These are phyloP conservation scores for Pseudogymnoascus sp. DNA, from an alignment of 2,329 filamentous ascomycete genomes.

Conservation along the genomic window DNA sequence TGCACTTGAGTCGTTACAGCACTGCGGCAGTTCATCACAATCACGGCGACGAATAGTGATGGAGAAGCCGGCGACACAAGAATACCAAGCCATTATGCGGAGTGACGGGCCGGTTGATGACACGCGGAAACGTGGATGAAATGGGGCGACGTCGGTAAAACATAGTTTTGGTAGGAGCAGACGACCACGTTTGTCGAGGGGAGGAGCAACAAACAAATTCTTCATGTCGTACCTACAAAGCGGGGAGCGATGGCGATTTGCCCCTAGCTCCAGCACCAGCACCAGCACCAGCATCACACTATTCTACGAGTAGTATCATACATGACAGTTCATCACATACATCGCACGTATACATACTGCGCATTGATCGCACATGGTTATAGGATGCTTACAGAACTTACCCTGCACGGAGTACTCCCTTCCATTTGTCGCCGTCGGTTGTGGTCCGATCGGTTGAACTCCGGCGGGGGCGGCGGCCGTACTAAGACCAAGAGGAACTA, in stretches of 20 bases:
- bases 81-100: background rate
- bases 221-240: background rate
- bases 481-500: background rate
- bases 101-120: background rate
- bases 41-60: background rate
- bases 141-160: background rate
- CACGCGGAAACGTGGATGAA: conserved; percentile 1
- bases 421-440: conserved; percentile 1
- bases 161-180: background rate
- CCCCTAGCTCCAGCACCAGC: background rate
- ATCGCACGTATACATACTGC: background rate
- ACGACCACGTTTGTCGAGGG: background rate
- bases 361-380: background rate
- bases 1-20: background rate
- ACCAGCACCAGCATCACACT: background rate
- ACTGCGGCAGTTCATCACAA: background rate
- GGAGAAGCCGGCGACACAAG: background rate
- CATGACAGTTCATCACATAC: background rate
- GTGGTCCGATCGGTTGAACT: conserved; percentile 1
- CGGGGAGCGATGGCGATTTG: background rate
- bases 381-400: background rate
- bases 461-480: background rate
- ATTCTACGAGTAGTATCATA: conserved; percentile 1
- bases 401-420: background rate
- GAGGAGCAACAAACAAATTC: background rate